These are phyloP conservation scores for Curvularia sp. DNA, from an alignment of 2,329 filamentous ascomycete genomes.

Conservation along the genomic window DNA sequence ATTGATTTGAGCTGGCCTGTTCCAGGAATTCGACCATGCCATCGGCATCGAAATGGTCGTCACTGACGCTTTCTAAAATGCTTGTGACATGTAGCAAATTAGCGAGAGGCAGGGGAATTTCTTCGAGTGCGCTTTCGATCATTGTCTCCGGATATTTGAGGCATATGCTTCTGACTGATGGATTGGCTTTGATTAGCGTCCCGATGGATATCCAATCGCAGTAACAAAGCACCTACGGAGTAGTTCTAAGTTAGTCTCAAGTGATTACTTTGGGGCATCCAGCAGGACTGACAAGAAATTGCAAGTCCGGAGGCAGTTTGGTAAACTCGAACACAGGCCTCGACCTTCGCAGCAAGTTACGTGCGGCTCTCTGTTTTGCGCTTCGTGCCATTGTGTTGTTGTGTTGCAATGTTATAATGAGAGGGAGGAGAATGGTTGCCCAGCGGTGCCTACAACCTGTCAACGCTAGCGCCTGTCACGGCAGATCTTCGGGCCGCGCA, in stretches of 20 bases:
- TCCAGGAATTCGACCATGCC: not conserved
- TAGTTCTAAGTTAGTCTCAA: not conserved
- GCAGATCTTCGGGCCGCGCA: constrained; percentile 15
- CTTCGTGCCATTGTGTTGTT: not conserved
- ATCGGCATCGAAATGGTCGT: not conserved
- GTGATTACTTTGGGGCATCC: not conserved
- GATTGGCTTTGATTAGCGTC: not conserved
- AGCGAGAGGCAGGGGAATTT: not conserved
- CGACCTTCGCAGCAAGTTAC: not conserved
- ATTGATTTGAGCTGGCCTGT: not conserved
- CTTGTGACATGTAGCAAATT: not conserved
- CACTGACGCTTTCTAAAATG: not conserved
- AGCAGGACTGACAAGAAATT: not conserved
- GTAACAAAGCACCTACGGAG: not conserved
- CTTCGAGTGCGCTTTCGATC: not conserved
- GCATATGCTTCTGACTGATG: not conserved
- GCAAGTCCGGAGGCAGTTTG: not conserved
- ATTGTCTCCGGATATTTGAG: not conserved
- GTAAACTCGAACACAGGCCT: not conserved
- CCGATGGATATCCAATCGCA: not conserved
- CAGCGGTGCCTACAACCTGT: not conserved
- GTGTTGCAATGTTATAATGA: not conserved
- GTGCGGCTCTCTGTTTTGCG: not conserved
- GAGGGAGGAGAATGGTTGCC: not conserved
- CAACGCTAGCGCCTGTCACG: constrained; percentile 10